A percentile compares a stretch with the other conserved stretches of the same genome.
These are phyloP conservation scores for Neonectria faginata DNA, from an alignment of 2,329 filamentous ascomycete species.

Conservation along the genomic window DNA sequence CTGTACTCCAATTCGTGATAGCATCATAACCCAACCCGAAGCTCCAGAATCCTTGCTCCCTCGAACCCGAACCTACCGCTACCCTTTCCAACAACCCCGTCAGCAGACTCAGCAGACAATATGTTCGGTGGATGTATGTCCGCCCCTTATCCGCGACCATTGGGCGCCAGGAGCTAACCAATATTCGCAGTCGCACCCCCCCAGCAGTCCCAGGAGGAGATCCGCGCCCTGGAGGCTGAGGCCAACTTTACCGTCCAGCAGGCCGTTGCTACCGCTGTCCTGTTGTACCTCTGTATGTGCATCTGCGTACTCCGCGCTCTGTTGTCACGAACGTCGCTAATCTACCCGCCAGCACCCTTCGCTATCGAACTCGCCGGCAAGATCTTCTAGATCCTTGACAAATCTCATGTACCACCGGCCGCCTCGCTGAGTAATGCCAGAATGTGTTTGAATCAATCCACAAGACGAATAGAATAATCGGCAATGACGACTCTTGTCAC, in stretches of 20 bases:
- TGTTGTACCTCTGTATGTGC: slow-evolving; percentile 81
- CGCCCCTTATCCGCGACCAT: background rate
- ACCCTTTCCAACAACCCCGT: slow-evolving; percentile 1
- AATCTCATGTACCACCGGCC: slow-evolving; percentile 1
- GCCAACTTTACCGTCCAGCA: slow-evolving; percentile 75
- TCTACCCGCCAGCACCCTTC: slow-evolving; percentile 62
- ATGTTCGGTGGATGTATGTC: slow-evolving; percentile 75
- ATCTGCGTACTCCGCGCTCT: too few species aligned
- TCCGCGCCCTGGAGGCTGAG: slow-evolving; percentile 75
- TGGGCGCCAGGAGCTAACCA: slow-evolving; percentile 36
- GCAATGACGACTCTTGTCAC: slow-evolving; percentile 18
- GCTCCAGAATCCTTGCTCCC: slow-evolving; percentile 23
- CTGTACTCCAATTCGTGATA: slow-evolving; percentile 38
- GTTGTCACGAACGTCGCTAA: slow-evolving; percentile 21
- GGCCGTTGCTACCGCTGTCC: slow-evolving; percentile 72
- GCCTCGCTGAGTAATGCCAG: slow-evolving; percentile 11
- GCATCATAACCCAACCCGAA: slow-evolving; percentile 39
- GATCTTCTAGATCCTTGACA: slow-evolving; percentile 52
- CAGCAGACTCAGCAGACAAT: slow-evolving; percentile 44
- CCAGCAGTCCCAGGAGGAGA: slow-evolving; percentile 76
- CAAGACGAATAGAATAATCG: slow-evolving; percentile 22
- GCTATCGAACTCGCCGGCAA: slow-evolving; percentile 64
- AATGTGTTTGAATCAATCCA: background rate
- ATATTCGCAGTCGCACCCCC: slow-evolving; percentile 70
- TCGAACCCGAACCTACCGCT: slow-evolving; percentile 6